Base-by-base conservation (phyloP, 1,284 basidiomycete species). In the Puccinia polysora region DNA sequence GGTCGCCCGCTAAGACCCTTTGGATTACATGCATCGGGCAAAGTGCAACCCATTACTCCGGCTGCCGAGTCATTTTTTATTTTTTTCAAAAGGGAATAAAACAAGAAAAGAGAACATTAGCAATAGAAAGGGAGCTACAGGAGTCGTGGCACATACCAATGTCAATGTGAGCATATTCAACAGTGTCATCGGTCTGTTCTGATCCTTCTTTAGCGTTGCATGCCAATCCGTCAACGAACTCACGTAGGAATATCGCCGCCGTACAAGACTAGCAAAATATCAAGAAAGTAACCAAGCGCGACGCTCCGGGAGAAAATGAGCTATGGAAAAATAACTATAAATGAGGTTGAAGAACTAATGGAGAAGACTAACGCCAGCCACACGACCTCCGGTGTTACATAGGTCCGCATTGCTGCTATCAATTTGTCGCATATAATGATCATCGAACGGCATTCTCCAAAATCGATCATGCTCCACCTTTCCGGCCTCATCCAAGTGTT, bases 161-260 rank as follows among this genome's bases (percentile, higher is more conserved):
- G 50, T 71, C 69, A 14, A 71, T 62, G 49, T 71, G 69, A 53
- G 69, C 69, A 56, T 63, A 71, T 56, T 34, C 69, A 5, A 71
- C 40, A n/a, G 20, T 18, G 52, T 71, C 69, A 32, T 71, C 59
- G 28, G 69, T 43, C 38, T 50, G 45, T 20, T 40, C 56, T n/a
- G 52, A 38, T 34, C 45, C 38, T 43, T 55, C 69, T 28, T 49
- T 38, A 23, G 69, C 69, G 45, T 71, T 71, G 49, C 69, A 71
- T 3, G 59, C 69, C 59, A 71, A 56, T 12, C 69, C 69, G 45
- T 71, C 59, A 1, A 63, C 69, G 53, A 71, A 81, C 65, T 81
- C 79, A 77, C 90, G 90, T 74, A 95, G 83, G 86, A 95, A 94
- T 50, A 93, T 83, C 4, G 91, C 91, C 2, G 91, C 91, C 0